Evolutionary conservation across 129 eudicot genomes (phyloP).

Genomic region (Lonicera japonica): DNA sequence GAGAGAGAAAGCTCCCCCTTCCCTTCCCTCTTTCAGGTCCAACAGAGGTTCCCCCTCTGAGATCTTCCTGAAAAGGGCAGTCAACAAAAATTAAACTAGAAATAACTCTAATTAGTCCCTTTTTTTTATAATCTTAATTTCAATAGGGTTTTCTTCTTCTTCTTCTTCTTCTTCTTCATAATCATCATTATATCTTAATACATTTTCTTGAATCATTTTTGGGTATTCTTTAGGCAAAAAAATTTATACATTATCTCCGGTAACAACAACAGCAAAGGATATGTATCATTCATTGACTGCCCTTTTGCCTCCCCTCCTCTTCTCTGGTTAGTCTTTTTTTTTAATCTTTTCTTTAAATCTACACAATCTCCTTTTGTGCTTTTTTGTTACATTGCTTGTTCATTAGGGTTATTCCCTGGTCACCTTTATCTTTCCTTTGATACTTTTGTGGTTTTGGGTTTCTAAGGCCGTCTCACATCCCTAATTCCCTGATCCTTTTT

Average conservation of each 20-base stretch:
- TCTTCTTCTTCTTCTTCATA: too few relatives aligned
- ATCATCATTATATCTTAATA: neutral
- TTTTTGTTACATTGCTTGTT: constrained; percentile 41
- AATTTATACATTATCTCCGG: neutral
- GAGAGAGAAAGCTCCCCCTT: too few relatives aligned
- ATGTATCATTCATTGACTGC: constrained; percentile 29
- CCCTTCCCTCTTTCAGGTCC: constrained; percentile 51
- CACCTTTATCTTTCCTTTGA: constrained; percentile 13
- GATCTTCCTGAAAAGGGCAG: constrained; percentile 73
- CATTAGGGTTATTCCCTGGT: constrained; percentile 30
- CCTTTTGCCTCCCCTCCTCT: constrained; percentile 19
- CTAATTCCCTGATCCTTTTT: constrained; percentile 27
- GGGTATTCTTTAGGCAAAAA: neutral
- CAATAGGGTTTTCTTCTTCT: constrained; percentile 2
- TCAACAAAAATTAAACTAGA: constrained; percentile 13
- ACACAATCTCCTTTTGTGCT: constrained; percentile 18
- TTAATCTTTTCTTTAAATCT: neutral
- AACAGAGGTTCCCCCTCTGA: constrained; percentile 57
- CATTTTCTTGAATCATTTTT: neutral
- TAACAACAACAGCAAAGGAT: constrained; percentile 9
- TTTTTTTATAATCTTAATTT: neutral
- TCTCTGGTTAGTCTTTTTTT: constrained; percentile 32
- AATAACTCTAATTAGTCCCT: too few relatives aligned
- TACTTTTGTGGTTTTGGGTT: neutral
- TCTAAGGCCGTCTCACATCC: neutral